Evolutionary conservation across 2,329 filamentous ascomycete genomes (phyloP).

Genomic region (Penicillium sclerotigenum): DNA sequence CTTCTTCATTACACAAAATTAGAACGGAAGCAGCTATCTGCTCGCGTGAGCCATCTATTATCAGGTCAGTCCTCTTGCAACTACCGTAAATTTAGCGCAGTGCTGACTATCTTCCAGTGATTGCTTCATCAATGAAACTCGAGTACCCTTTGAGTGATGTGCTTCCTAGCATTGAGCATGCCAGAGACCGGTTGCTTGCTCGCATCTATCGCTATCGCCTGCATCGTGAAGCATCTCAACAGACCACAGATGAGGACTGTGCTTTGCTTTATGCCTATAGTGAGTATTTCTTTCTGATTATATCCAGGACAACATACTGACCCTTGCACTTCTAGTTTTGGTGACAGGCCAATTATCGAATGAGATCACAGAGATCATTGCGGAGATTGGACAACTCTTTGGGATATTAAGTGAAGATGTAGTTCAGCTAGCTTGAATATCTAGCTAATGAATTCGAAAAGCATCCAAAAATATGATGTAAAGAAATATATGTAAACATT

Average conservation of each 20-base stretch:
- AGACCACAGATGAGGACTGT: conserved; percentile 64
- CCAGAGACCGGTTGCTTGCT: conserved; percentile 76
- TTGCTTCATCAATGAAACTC: conserved; percentile 89
- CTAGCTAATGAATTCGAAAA: not conserved
- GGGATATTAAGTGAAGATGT: conserved; percentile 61
- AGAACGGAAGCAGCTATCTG: conserved; percentile 77
- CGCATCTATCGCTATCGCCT: conserved; percentile 86
- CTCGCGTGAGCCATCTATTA: conserved; percentile 84
- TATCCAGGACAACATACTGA: conserved; percentile 1
- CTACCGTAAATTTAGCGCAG: not conserved
- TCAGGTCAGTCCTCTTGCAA: conserved; percentile 46
- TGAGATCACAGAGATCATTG: conserved; percentile 54
- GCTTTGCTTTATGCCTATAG: conserved; percentile 90
- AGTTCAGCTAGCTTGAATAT: conserved; percentile 51
- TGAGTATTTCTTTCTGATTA: conserved; percentile 35
- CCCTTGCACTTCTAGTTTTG: conserved; percentile 45
- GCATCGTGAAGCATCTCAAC: conserved; percentile 53
- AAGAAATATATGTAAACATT: not conserved
- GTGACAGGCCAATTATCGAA: conserved; percentile 60
- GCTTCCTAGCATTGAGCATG: conserved; percentile 75
- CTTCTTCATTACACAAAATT: conserved; percentile 74
- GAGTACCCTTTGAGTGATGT: conserved; percentile 91
- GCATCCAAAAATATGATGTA: not conserved
- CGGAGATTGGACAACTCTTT: conserved; percentile 58
- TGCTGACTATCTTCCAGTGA: conserved; percentile 58